Percentiles rank a stretch among this genome's conserved stretches.
These are phyloP conservation scores for Eremochloa ophiuroides DNA, from an alignment of 176 grass and related monocot species.

Conservation along the genomic window DNA sequence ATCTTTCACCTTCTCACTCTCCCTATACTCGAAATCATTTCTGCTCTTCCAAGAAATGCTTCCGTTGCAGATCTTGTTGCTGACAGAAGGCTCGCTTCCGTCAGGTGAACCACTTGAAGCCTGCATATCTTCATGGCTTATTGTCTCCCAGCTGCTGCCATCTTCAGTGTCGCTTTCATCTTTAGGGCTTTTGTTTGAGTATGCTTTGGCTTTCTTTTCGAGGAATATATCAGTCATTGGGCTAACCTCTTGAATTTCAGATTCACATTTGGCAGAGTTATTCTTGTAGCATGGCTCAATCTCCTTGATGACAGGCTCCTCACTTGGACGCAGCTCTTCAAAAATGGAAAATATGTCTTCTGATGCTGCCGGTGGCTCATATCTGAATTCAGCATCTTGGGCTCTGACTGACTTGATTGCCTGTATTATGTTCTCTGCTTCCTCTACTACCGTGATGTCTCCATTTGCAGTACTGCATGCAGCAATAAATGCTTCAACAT, in stretches of 20 bases:
- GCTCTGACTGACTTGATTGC: conserved; percentile 52
- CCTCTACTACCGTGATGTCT: conserved; percentile 39
- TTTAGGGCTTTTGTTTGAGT: conserved; percentile 38
- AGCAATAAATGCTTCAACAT: conserved; percentile 53
- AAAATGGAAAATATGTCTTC: conserved; percentile 87
- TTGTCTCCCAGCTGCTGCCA: conserved; percentile 90
- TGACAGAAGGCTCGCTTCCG: conserved; percentile 67
- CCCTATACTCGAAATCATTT: conserved; percentile 31
- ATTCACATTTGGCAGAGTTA: conserved; percentile 39
- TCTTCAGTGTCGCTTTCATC: conserved; percentile 59
- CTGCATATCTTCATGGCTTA: conserved; percentile 69
- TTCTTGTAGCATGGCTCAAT: conserved; percentile 66
- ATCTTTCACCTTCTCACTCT: conserved; percentile 41
- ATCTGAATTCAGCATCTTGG: conserved; percentile 62
- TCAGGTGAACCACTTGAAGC: conserved; percentile 67
- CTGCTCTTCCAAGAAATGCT: conserved; percentile 52
- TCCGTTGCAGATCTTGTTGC: conserved; percentile 65
- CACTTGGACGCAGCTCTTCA: conserved; percentile 59
- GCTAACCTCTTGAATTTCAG: conserved; percentile 64
- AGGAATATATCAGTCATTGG: conserved; percentile 72
- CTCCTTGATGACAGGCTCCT: conserved; percentile 55
- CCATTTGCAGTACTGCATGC: conserved; percentile 34
- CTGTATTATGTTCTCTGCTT: conserved; percentile 67
- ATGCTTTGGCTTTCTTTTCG: conserved; percentile 43
- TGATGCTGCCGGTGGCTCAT: conserved; percentile 59